phyloP scores from a whole-genome alignment of 495 filamentous ascomycete genomes.

The Aspergillus sparsus region DNA sequence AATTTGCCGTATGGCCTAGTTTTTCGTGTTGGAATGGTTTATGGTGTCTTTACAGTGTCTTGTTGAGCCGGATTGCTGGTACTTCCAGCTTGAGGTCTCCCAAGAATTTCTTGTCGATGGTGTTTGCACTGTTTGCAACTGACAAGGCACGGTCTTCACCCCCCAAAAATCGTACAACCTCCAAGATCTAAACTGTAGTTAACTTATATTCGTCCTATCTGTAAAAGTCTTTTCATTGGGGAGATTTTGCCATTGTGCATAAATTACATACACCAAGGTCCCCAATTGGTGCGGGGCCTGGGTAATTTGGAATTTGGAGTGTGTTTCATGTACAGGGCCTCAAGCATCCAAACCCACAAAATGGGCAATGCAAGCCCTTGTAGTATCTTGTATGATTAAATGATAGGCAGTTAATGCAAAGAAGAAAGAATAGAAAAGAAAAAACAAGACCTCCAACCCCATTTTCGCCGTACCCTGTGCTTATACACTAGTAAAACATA shows the following conservation, averaged over 20 bases:
- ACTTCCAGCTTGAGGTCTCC: constrained; percentile 1
- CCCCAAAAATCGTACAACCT: neutral
- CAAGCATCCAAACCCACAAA: constrained; percentile 1
- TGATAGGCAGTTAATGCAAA: constrained; percentile 17
- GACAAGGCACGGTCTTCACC: neutral
- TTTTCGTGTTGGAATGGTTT: neutral
- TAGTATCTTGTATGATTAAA: constrained; percentile 5
- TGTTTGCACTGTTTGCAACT: constrained; percentile 20
- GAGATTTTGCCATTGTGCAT: neutral
- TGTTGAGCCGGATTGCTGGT: neutral
- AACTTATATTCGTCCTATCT: neutral
- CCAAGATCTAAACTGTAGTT: neutral
- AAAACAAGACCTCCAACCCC: constrained; percentile 16
- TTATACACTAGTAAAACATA: constrained; percentile 3
- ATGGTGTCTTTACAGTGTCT: neutral
- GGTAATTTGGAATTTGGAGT: constrained; percentile 4
- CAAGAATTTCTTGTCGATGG: constrained; percentile 39
- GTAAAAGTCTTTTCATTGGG: neutral
- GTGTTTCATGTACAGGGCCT: constrained; percentile 18
- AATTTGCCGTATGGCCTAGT: no score
- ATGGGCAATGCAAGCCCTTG: neutral
- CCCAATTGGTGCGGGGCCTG: neutral
- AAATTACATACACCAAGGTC: constrained; percentile 9
- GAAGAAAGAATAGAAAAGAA: neutral
- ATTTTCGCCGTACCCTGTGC: constrained; percentile 36